These are phyloP conservation scores for Lentithecium fluviatile DNA, from an alignment of 495 filamentous ascomycete species.

Conservation along the genomic window DNA sequence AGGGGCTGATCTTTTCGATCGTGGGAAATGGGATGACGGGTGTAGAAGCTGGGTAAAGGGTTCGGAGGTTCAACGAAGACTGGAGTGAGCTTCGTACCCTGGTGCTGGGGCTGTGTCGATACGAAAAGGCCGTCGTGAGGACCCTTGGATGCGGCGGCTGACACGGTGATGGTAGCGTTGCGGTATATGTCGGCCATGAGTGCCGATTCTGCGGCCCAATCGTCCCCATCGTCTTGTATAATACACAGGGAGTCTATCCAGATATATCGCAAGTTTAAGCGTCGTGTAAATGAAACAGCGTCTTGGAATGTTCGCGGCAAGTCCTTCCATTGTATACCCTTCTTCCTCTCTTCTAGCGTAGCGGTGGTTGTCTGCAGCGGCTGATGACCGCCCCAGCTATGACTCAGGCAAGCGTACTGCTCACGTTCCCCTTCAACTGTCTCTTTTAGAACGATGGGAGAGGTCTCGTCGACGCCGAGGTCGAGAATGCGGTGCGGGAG, in stretches of 20 bases:
- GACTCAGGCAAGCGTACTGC: slow-evolving; percentile 20
- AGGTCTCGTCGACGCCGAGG: neutral
- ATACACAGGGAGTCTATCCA: slow-evolving; percentile 15
- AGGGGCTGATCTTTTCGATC: slow-evolving; percentile 1
- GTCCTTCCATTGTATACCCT: neutral
- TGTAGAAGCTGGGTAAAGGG: neutral
- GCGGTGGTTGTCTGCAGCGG: slow-evolving; percentile 5
- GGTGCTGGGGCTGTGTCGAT: neutral
- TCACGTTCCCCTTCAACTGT: neutral
- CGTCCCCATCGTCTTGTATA: slow-evolving; percentile 2
- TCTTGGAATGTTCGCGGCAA: slow-evolving; percentile 7
- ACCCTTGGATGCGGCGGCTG: slow-evolving; percentile 6
- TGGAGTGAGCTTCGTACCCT: neutral
- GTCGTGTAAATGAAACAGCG: slow-evolving; percentile 5
- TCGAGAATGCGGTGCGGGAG: neutral
- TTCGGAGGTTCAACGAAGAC: neutral
- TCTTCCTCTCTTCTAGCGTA: neutral
- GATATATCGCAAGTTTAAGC: slow-evolving; percentile 6
- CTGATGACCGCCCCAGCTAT: slow-evolving; percentile 19
- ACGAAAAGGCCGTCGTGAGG: slow-evolving; percentile 7
- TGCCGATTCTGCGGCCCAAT: slow-evolving; percentile 4
- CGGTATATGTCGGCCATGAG: slow-evolving; percentile 16
- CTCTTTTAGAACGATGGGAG: neutral
- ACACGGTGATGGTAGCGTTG: slow-evolving; percentile 13
- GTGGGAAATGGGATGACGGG: neutral